A percentile compares a stretch with the other conserved stretches of the same genome.
Evolutionary conservation across 2,329 filamentous ascomycete genomes (phyloP).

Genomic region (Alternaria solani): DNA sequence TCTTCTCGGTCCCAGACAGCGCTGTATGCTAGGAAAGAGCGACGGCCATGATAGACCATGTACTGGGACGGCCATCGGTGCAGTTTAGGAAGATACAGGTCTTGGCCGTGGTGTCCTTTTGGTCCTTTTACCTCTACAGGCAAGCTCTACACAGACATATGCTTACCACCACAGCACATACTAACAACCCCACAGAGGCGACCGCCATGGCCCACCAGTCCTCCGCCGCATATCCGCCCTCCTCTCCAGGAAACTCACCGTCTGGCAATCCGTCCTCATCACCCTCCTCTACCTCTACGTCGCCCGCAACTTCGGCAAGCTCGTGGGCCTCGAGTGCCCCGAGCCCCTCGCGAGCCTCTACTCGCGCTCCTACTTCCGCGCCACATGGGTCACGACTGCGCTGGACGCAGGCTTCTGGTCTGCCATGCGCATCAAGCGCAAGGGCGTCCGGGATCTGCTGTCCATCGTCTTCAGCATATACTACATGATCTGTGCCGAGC

Average conservation of each 20-base stretch:
- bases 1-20: constrained; percentile 4
- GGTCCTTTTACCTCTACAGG: constrained; percentile 84
- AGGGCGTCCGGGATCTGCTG: constrained; percentile 81
- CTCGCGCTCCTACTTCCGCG: constrained; percentile 88
- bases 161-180: not conserved
- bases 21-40: not conserved
- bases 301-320: constrained; percentile 89
- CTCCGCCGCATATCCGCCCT: constrained; percentile 74
- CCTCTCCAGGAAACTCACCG: constrained; percentile 75
- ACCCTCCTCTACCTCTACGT: constrained; percentile 93
- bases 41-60: constrained; percentile 71
- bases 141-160: constrained; percentile 51
- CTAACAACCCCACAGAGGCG: constrained; percentile 65
- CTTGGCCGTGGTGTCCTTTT: constrained; percentile 87
- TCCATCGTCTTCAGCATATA: constrained; percentile 87
- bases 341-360: constrained; percentile 96
- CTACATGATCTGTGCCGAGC: constrained; percentile 91
- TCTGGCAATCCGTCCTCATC: constrained; percentile 88
- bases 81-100: constrained; percentile 94
- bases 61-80: constrained; percentile 87
- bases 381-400: constrained; percentile 95
- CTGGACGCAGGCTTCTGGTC: constrained; percentile 98
- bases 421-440: constrained; percentile 86
- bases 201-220: constrained; percentile 86
- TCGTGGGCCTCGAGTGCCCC: constrained; percentile 88